phyloP scores from a whole-genome alignment of 1,284 basidiomycete genomes.

The Boletus sp. region DNA sequence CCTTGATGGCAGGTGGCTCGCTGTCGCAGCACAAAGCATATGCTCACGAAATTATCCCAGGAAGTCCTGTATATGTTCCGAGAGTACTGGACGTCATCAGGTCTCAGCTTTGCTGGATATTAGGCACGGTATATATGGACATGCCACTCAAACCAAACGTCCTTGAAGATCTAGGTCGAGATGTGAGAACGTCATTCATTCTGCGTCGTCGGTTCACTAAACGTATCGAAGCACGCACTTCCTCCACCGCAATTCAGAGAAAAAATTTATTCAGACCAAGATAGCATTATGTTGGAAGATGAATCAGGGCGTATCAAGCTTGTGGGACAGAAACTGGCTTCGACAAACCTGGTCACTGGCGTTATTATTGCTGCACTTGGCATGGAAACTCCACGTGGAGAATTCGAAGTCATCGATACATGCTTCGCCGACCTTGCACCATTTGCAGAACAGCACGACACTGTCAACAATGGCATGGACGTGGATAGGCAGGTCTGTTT shows the following conservation, averaged over 20 bases:
- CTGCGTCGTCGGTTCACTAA: conserved; percentile 3
- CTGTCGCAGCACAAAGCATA: conserved; percentile 1
- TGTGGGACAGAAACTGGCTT: conserved; percentile 64
- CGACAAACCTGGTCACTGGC: conserved; percentile 76
- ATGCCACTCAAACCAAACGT: conserved; percentile 99
- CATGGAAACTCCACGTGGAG: conserved; percentile 82
- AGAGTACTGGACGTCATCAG: conserved; percentile 88
- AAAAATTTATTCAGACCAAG: conserved; percentile 77
- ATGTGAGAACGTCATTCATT: conserved; percentile 54
- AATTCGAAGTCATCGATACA: conserved; percentile 92
- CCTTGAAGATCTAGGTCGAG: conserved; percentile 88
- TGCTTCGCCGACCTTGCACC: conserved; percentile 81
- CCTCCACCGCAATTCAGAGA: conserved; percentile 72
- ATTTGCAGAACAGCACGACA: conserved; percentile 31
- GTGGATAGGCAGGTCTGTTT: conserved; percentile 39
- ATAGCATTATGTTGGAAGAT: conserved; percentile 89
- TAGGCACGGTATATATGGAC: conserved; percentile 95
- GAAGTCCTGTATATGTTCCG: conserved; percentile 70
- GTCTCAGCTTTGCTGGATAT: conserved; percentile 82
- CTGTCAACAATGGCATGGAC: conserved; percentile 42
- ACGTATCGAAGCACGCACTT: conserved; percentile 69
- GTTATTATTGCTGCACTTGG: conserved; percentile 89
- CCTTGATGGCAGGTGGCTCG: conserved; percentile 32
- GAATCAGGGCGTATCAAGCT: conserved; percentile 90
- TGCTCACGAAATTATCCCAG: conserved; percentile 37